Evolutionary conservation across 768 basidiomycete genomes (phyloP), one percentile per base, ranked within the genome.

Genomic region (Leccinum broughii): DNA sequence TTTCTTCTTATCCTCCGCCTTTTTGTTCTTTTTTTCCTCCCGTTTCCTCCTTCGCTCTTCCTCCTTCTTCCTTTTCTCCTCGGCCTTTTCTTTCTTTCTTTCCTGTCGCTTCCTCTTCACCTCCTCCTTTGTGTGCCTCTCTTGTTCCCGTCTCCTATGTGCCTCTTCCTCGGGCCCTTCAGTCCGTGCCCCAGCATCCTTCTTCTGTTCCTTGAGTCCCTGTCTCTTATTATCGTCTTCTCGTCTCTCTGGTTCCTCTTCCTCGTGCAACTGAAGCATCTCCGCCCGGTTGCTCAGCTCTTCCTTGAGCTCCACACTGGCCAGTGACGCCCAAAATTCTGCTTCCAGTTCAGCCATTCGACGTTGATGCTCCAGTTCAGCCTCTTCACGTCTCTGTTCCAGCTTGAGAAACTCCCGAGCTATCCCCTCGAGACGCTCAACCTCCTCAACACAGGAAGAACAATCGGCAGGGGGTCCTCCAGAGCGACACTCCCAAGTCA

Each of bases 261-360:
- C 54, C 14, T 51, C 35, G n/a, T 54, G 39, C 32, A 28, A 70
- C 26, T 66, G 67, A 14, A 68, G 69, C 53, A 76, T 70, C 3
- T 84, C 66, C 56, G 84, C 82, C 15, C 66, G 60, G 56, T 73
- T 55, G 63, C 78, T 81, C 68, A 78, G 26, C 22, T 48, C 55
- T 35, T 57, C 55, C 32, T 49, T 2, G 20, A 24, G 28, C 8
- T 59, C 53, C 28, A 48, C n/a, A 7, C 62, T 59, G 11, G 74
- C 70, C 11, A 24, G 3, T 1, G 24, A 39, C 4, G 14, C 46
- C 13, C 35, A 39, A 30, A 82, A 72, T 62, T 76, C 59, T 7
- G 71, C 76, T 17, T 84, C 77, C 7, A 84, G 51, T n/a, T 77
- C 73, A 15, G 76, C 78, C 59, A 85, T 67, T 30, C 66, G 65